These are phyloP conservation scores for Clarireedia homoeocarpa DNA, from an alignment of 2,329 filamentous ascomycete species.

Conservation along the genomic window DNA sequence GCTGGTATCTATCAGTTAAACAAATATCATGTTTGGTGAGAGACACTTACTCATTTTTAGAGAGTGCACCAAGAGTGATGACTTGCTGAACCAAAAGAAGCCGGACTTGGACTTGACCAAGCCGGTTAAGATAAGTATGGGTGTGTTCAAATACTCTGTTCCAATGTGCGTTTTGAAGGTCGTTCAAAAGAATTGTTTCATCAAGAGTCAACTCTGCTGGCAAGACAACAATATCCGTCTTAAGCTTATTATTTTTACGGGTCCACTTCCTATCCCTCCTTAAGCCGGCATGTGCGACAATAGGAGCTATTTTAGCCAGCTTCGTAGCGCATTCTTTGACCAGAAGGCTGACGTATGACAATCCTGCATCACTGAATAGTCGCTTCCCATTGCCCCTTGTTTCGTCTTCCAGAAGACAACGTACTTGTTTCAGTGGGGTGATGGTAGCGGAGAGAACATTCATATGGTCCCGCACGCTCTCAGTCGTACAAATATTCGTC, in stretches of 20 bases:
- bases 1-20: slow-evolving; percentile 6
- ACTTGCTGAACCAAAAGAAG: slow-evolving; percentile 22
- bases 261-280: slow-evolving; percentile 12
- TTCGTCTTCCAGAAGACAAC: slow-evolving; percentile 12
- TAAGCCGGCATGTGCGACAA: slow-evolving; percentile 10
- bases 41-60: slow-evolving; percentile 17
- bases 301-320: slow-evolving; percentile 13
- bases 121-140: slow-evolving; percentile 7
- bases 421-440: slow-evolving; percentile 17
- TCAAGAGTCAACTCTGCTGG: slow-evolving; percentile 13
- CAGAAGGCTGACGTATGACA: slow-evolving; percentile 18
- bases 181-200: slow-evolving; percentile 13
- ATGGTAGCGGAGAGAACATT: slow-evolving; percentile 17
- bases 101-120: slow-evolving; percentile 20
- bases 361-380: slow-evolving; percentile 19
- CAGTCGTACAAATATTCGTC: not conserved
- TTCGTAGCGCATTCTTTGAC: slow-evolving; percentile 16
- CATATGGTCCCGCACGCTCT: slow-evolving; percentile 14
- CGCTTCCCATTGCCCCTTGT: slow-evolving; percentile 2
- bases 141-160: not conserved
- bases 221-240: slow-evolving; percentile 1
- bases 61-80: slow-evolving; percentile 16
- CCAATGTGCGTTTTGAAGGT: slow-evolving; percentile 17
- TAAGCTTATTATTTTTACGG: slow-evolving; percentile 8
- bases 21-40: not conserved